Evolutionary conservation across 2,329 filamentous ascomycete species (phyloP), one percentile per base, ranked within the genome.

Genomic region (Sporothrix phasma): DNA sequence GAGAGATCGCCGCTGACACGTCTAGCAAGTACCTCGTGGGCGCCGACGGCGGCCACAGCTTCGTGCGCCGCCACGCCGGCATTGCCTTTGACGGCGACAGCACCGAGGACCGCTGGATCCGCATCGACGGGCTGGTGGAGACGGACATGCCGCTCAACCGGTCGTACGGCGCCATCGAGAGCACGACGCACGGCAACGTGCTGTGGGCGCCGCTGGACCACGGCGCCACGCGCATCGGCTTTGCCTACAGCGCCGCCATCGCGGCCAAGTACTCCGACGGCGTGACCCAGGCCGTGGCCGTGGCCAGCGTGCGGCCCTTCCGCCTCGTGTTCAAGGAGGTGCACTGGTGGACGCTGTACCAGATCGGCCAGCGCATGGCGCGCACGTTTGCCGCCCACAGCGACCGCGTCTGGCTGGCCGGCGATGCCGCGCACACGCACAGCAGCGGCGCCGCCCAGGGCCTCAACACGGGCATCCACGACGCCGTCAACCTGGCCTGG

Each of bases 381-480:
- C 78, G 81, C 41, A 75, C 77, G 34, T 88, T 87, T 72, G 80
- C 84, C 67, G 77, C 80, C 45, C 75, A 81, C n/a, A 72, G 79
- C 61, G 78, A 79, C n/a, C 67, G 67, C 31, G 76, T 78, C 2
- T 79, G 81, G 56, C 72, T 82, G 3, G 76, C 76, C 13, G 80
- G 80, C 8, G 80, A 82, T 65, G 78, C 79, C 11, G 78, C 77
- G 10, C 79, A 82, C 65, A 79, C 84, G 0, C 84, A 87, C 69
- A 83, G 79, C 0, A 84, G 84, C 1, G 86, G 86, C 68, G 84
- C 84, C 0, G 84, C 83, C 0, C 84, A 87, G 71, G 84, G 81
- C 3, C 80, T 82, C 77, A 83, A 83, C 66, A 79, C 80, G 13
- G 76, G 79, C 34, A 75, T 86, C 64, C 84, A 86, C 69, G 84